A percentile compares a stretch with the other conserved stretches of the same genome.
phyloP scores from a whole-genome alignment of 2,329 filamentous ascomycete species.

The Pseudocercospora macadamiae region DNA sequence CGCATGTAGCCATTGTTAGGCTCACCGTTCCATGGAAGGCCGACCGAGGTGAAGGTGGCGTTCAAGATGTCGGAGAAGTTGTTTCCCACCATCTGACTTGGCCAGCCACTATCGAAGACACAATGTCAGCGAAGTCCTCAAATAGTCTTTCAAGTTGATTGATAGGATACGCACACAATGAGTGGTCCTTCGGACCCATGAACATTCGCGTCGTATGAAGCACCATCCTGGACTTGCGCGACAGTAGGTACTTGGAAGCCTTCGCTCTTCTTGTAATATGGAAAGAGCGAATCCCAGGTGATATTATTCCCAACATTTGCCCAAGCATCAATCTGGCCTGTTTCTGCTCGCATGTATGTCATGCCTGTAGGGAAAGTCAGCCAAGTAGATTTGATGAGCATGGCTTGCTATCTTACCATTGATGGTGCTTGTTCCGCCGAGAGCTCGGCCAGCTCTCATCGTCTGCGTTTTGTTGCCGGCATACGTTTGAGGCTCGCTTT shows the following conservation, averaged over 20 bases:
- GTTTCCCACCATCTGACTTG: conserved; percentile 13
- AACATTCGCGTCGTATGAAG: conserved; percentile 8
- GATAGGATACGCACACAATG: neutral
- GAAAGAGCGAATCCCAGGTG: conserved; percentile 33
- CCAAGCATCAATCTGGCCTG: conserved; percentile 39
- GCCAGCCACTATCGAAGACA: conserved; percentile 6
- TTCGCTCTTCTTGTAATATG: conserved; percentile 29
- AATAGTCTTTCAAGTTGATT: neutral
- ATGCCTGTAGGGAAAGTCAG: conserved; percentile 20
- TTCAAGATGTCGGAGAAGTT: conserved; percentile 37
- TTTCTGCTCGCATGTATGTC: conserved; percentile 25
- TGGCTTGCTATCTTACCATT: conserved; percentile 34
- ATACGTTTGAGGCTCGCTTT: conserved; percentile 24
- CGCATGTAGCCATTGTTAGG: conserved; percentile 48
- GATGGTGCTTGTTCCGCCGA: conserved; percentile 44
- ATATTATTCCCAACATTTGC: conserved; percentile 39
- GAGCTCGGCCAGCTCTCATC: conserved; percentile 37
- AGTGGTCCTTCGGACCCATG: conserved; percentile 22
- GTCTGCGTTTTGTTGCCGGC: conserved; percentile 20
- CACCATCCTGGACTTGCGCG: conserved; percentile 13
- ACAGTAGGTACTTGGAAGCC: conserved; percentile 15
- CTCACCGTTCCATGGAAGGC: conserved; percentile 46
- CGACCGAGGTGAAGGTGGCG: conserved; percentile 40
- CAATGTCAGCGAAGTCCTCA: neutral
- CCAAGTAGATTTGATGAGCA: neutral